These are phyloP conservation scores for Fraxinus excelsior DNA, from an alignment of 257 asterid genomes.

Conservation along the genomic window DNA sequence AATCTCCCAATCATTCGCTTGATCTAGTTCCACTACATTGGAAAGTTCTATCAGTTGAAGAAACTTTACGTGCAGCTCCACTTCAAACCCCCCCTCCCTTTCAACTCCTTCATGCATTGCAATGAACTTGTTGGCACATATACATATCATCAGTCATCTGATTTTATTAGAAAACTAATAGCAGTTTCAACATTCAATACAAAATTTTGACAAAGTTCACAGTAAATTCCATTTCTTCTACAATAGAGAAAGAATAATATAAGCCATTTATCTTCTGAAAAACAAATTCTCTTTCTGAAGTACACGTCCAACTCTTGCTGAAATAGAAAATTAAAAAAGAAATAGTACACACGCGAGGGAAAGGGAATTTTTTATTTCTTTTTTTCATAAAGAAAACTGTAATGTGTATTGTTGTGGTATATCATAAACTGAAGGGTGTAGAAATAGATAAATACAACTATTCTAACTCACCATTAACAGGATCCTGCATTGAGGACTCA, in stretches of 20 bases:
- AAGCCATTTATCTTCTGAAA: background rate
- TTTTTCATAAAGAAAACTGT: background rate
- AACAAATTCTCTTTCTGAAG: background rate
- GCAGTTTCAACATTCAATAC: no score
- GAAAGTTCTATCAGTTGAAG: no score
- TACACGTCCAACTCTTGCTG: background rate
- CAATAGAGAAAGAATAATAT: background rate
- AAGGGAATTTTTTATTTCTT: background rate
- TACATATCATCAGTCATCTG: no score
- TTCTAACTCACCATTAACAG: slow-evolving; percentile 47
- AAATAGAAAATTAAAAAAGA: background rate
- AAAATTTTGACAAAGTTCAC: no score
- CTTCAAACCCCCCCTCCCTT: no score
- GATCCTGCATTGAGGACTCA: slow-evolving; percentile 50
- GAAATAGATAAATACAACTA: slow-evolving; percentile 10
- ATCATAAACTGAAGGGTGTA: background rate
- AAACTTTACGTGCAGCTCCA: no score
- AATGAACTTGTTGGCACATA: no score
- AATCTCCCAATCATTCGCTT: background rate
- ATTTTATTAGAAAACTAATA: no score
- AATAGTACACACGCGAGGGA: background rate
- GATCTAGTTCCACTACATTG: background rate
- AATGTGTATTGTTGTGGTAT: background rate
- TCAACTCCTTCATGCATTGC: no score
- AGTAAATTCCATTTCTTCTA: background rate